Evolutionary conservation across 208 protist species (phyloP).

Genomic region (Leishmania tropica): DNA sequence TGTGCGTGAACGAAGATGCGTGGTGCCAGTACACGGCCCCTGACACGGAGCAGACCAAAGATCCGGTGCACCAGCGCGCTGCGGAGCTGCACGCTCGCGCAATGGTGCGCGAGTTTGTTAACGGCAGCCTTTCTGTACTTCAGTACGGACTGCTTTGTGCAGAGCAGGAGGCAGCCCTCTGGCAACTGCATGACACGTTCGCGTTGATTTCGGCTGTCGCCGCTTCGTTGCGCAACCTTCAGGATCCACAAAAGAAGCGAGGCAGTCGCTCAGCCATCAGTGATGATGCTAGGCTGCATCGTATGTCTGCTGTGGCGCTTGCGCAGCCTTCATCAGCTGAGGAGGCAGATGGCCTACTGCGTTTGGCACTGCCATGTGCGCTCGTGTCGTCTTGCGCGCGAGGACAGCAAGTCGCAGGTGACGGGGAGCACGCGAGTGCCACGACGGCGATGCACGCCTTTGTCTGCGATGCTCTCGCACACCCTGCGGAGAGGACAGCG

Average conservation of each 20-base stretch:
- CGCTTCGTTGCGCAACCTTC: background rate
- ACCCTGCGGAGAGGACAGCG: background rate
- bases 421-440: background rate
- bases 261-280: background rate
- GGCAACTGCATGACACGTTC: conserved; percentile 28
- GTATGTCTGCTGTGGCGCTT: conserved; percentile 4
- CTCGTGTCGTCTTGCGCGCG: background rate
- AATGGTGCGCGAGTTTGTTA: conserved; percentile 38
- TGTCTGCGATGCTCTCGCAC: background rate
- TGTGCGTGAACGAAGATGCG: conserved; percentile 23
- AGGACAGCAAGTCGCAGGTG: background rate
- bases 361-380: conserved; percentile 1
- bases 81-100: conserved; percentile 11
- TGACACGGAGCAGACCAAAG: background rate
- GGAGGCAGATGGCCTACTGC: background rate
- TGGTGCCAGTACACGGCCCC: conserved; percentile 23
- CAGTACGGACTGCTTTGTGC: conserved; percentile 44
- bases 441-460: background rate
- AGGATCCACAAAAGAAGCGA: background rate
- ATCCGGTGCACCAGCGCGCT: background rate
- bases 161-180: conserved; percentile 23
- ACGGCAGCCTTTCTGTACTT: conserved; percentile 41
- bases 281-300: conserved; percentile 7
- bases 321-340: background rate
- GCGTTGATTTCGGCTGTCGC: conserved; percentile 14